Base-by-base conservation (phyloP, 176 grass and related monocot genomes). In the Saccharum officinarum region DNA sequence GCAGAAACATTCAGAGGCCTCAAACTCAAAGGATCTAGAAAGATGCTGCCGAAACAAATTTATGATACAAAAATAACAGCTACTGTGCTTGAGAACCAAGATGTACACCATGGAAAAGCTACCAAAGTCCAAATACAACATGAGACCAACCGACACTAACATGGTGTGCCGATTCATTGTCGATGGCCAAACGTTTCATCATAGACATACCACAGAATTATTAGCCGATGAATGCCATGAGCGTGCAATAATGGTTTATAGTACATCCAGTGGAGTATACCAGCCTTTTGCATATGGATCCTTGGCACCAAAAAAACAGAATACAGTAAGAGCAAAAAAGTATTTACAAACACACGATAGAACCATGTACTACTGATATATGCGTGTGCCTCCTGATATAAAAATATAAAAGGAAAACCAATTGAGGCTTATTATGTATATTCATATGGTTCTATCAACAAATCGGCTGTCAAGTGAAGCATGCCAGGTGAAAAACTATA, bases 401-500 rank as follows among this genome's bases (percentile, higher is more conserved):
- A 22, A 45, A 33, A 33, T 33, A 33, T 33, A 33, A 33, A 33
- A 14, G 73, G 11, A 80, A 65, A 80, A 31, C 26, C 8, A 57
- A 44, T 26, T 30, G 15, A 22, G 15, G 37, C 6, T 68, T 74
- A 20, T 69, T 20, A 20, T 22, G 7, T 38, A 61, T 38, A 61
- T 61, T 61, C n/a, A 61, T 61, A 25, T 25, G 49, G 31, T 76
- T 26, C 33, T 55, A 79, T 73, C 26, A 44, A 77, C 55, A 34
- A 78, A 37, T 57, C 2, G 8, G 44, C 23, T 54, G 23, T 6
- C 12, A 64, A 41, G 16, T 57, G 22, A 75, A 89, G 75, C 65
- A 30, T 7, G 15, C 22, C 26, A n/a, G 45, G 33, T 14, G 1
- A 75, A 63, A 20, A 66, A 45, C 77, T 85, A 89, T 85, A 89